These are phyloP conservation scores for Cyberlindnera maclurae DNA, from an alignment of 805 yeast genomes.

Conservation along the genomic window DNA sequence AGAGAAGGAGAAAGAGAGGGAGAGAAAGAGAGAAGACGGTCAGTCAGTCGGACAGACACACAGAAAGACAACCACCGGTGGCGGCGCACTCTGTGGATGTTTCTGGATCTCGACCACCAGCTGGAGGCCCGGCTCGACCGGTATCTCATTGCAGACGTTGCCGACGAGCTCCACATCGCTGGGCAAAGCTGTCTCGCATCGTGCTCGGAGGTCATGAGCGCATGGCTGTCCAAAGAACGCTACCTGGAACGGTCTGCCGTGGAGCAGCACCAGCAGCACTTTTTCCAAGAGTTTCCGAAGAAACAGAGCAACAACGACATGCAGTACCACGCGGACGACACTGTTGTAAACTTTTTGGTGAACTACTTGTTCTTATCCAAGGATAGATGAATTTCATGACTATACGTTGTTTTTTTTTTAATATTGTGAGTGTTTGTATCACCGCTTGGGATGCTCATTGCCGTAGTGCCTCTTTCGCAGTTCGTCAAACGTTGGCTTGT, in stretches of 20 bases:
- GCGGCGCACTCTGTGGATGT: too few species aligned
- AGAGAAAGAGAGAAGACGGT: too few species aligned
- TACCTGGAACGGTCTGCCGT: conserved; percentile 9
- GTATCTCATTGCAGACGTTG: conserved; percentile 2
- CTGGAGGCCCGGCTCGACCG: conserved; percentile 16
- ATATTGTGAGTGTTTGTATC: neutral
- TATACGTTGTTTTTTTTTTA: neutral
- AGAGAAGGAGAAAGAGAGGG: too few species aligned
- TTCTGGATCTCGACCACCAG: conserved; percentile 15
- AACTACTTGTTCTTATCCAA: conserved; percentile 19
- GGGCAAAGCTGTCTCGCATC: neutral
- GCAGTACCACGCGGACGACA: conserved; percentile 24
- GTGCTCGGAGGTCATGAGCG: neutral
- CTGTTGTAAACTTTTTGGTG: conserved; percentile 20
- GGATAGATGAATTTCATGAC: conserved; percentile 1
- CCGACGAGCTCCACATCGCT: neutral
- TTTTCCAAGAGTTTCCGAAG: conserved; percentile 24
- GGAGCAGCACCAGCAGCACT: conserved; percentile 14
- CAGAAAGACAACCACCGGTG: too few species aligned
- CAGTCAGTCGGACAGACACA: too few species aligned
- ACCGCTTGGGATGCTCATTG: conserved; percentile 10
- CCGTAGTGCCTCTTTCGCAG: conserved; percentile 20
- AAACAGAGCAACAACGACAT: conserved; percentile 22
- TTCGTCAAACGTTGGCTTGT: conserved; percentile 25
- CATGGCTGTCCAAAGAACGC: conserved; percentile 10